Base-by-base conservation (phyloP, 2,329 filamentous ascomycete species). In the Seiridium unicorne region DNA sequence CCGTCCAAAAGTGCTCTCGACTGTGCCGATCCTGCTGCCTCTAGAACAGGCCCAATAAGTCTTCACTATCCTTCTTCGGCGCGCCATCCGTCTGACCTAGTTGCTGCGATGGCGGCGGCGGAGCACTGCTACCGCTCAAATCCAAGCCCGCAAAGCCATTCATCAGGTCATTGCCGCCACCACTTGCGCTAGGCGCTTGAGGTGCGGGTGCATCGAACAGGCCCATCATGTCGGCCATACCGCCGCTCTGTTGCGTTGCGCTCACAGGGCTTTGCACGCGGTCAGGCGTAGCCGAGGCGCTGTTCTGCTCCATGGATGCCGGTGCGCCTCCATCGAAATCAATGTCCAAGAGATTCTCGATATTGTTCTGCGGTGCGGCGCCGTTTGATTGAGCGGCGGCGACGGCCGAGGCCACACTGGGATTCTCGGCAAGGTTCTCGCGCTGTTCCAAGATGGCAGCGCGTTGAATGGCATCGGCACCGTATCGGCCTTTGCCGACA, bases 361-460 rank as follows among this genome's bases (percentile, higher is more conserved):
- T 84, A 69, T 97, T 97, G 79, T 77, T 90, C 73, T 93, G 89
- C 5, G 83, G 70, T 34, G 81, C 65, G 6, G 70, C 75, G 36
- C 85, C 77, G 59, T 83, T 84, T 60, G 87, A 87, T 0, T 88
- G 87, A 1, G 87, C 84, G 0, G 87, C 89, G 0, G 89, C 88
- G 0, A 88, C 88, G 1, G 91, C 91, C 0, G 91, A 90, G 0
- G 93, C 94, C 0, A 94, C 94, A 67, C 98, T 92, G 1, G 95
- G 94, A 73, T 98, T 97, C 68, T 98, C 95, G 63, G 88, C 90
- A 1, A 92, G 91, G 69, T 97, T 92, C 76, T 98, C 88, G 65
- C 91, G 86, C 80, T 97, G 93, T 79, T 99, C 95, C 79, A 97
- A 93, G 72, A 99, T 97, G 62, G 95, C 95, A 55, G 94, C 94